A percentile compares a stretch with the other conserved stretches of the same genome.
These are phyloP conservation scores for Microdochium trichocladiopsis DNA, from an alignment of 2,329 filamentous ascomycete species.

Conservation along the genomic window DNA sequence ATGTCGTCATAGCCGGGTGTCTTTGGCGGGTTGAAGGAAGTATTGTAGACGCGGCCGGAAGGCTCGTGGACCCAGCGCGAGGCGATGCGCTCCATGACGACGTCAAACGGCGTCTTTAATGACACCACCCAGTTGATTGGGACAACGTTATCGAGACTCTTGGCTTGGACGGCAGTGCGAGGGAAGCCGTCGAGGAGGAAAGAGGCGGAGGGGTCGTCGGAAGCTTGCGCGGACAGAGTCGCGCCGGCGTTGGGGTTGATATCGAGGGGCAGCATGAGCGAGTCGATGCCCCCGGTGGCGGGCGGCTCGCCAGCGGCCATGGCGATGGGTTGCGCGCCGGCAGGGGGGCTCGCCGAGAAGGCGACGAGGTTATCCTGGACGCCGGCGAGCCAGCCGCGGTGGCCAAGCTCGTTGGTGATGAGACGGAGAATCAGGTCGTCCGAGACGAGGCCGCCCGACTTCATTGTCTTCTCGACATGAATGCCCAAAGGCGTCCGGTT, in stretches of 20 bases:
- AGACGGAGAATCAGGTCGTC: slow-evolving; percentile 88
- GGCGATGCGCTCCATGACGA: slow-evolving; percentile 84
- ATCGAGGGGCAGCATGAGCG: slow-evolving; percentile 31
- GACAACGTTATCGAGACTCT: slow-evolving; percentile 69
- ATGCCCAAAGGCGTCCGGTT: slow-evolving; percentile 80
- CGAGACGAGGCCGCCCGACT: slow-evolving; percentile 79
- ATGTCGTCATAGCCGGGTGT: slow-evolving; percentile 78
- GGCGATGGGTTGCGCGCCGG: slow-evolving; percentile 26
- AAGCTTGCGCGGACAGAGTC: slow-evolving; percentile 32
- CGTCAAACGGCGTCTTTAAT: slow-evolving; percentile 74
- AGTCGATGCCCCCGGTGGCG: slow-evolving; percentile 18
- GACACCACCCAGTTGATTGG: slow-evolving; percentile 95
- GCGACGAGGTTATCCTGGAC: slow-evolving; percentile 42
- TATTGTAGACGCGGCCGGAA: slow-evolving; percentile 92
- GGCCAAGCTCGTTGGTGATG: slow-evolving; percentile 82
- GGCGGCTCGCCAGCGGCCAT: slow-evolving; percentile 15
- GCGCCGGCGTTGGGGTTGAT: slow-evolving; percentile 27
- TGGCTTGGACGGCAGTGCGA: slow-evolving; percentile 75
- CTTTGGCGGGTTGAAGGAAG: slow-evolving; percentile 80
- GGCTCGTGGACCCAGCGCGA: slow-evolving; percentile 91
- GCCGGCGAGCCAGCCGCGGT: slow-evolving; percentile 72
- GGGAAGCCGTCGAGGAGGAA: slow-evolving; percentile 97
- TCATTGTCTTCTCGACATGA: slow-evolving; percentile 85
- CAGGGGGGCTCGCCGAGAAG: slow-evolving; percentile 33
- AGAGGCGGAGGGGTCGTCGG: slow-evolving; percentile 70